phyloP scores from a whole-genome alignment of 805 yeast species.

The Metschnikowia noctiluminum region DNA sequence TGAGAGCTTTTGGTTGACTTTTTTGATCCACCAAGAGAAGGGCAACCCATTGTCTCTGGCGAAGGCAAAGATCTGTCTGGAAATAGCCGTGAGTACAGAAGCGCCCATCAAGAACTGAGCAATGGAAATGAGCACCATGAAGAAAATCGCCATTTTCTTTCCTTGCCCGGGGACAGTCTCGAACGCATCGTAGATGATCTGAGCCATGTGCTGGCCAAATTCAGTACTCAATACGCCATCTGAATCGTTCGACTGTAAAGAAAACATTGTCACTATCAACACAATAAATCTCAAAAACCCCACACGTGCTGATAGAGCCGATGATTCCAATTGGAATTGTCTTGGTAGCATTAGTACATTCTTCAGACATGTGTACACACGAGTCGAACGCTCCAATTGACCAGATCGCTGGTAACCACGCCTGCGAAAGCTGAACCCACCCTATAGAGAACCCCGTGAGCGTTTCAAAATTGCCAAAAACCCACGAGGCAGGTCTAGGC shows the following conservation, averaged over 20 bases:
- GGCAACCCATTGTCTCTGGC: constrained; percentile 78
- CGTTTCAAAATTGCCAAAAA: constrained; percentile 53
- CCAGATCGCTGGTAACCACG: constrained; percentile 70
- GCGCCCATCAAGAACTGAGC: constrained; percentile 69
- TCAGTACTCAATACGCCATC: constrained; percentile 20
- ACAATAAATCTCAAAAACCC: constrained; percentile 53
- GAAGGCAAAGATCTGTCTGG: constrained; percentile 73
- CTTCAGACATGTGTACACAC: constrained; percentile 71
- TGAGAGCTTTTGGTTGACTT: constrained; percentile 51
- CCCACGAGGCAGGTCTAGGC: constrained; percentile 49
- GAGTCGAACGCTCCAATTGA: constrained; percentile 73
- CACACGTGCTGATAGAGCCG: constrained; percentile 56
- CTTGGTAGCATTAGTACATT: constrained; percentile 57
- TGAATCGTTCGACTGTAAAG: constrained; percentile 45
- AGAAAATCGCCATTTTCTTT: constrained; percentile 59
- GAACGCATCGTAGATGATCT: constrained; percentile 57
- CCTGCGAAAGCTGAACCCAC: constrained; percentile 44
- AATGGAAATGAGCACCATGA: constrained; percentile 54
- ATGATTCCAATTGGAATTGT: constrained; percentile 67
- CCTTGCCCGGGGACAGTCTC: constrained; percentile 35
- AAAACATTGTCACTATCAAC: constrained; percentile 51
- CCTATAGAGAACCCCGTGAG: constrained; percentile 56
- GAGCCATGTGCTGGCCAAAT: constrained; percentile 61
- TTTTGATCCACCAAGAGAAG: constrained; percentile 45
- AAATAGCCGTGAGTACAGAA: constrained; percentile 58